Percentiles rank a stretch among this genome's conserved stretches.
Conservation (phyloP, 441 rosid species). For the Gossypium schwendimanii region DNA sequence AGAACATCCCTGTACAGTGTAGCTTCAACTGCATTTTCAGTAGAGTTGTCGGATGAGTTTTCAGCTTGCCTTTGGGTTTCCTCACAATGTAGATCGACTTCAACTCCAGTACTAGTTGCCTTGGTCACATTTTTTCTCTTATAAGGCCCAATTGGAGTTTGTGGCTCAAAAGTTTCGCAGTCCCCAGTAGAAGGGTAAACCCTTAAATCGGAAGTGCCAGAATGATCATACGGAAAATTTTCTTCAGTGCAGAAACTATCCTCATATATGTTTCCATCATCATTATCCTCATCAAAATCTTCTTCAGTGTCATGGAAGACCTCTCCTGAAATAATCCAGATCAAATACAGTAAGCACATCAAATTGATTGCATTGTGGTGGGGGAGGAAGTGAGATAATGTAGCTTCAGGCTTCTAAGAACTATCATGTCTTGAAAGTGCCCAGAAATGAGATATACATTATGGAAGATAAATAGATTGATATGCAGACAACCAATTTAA, state of each 20-base stretch:
- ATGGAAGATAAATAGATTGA: neutral
- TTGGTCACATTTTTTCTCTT: slow-evolving; percentile 69
- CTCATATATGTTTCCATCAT: slow-evolving; percentile 16
- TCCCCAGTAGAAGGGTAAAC: slow-evolving; percentile 24
- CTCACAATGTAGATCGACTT: slow-evolving; percentile 52
- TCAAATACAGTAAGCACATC: neutral
- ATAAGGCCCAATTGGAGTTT: slow-evolving; percentile 63
- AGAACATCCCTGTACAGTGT: slow-evolving; percentile 61
- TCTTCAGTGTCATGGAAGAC: slow-evolving; percentile 70
- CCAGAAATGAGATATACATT: neutral
- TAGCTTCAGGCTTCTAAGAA: neutral
- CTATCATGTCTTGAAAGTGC: neutral
- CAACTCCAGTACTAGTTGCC: slow-evolving; percentile 33
- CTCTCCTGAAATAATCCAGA: slow-evolving; percentile 47
- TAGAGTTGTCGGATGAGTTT: slow-evolving; percentile 31
- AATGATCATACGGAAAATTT: slow-evolving; percentile 31
- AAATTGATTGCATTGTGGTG: neutral
- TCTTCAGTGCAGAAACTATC: slow-evolving; percentile 24
- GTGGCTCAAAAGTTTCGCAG: slow-evolving; percentile 31
- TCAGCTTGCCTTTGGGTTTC: slow-evolving; percentile 42
- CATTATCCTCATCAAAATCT: slow-evolving; percentile 44
- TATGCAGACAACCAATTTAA: neutral
- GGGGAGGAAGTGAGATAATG: neutral
- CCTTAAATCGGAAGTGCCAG: slow-evolving; percentile 37
- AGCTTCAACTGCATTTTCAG: slow-evolving; percentile 43